Base-by-base conservation (phyloP, 2,329 filamentous ascomycete genomes). In the Reticulascus tulasneorum region DNA sequence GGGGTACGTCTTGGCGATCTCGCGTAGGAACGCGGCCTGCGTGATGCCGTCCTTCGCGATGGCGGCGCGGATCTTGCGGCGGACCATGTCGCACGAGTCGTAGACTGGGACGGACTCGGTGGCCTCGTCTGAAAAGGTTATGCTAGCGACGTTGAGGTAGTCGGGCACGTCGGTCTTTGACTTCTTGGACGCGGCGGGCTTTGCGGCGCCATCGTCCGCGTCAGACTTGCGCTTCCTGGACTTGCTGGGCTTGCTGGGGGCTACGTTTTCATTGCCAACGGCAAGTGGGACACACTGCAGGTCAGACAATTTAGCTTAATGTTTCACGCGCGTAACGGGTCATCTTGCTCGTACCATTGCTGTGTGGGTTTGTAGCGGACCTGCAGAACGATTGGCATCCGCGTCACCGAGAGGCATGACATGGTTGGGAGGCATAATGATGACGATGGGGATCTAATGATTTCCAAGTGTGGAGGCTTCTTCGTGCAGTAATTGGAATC, bases 21-120 rank as follows among this genome's bases (percentile, higher is more conserved):
- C 62, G 23, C 73, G 67, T 18, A 67, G 58, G 49, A 81, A 74
- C 9, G 57, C 60, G 1, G 75, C 69, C 48, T 75, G 67, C 0
- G 69, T 77, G 33, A 76, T 58, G 27, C 59, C 59, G 0, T 66
- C 59, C 24, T 66, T 58, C n/a, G 55, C 51, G 9, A 80, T 58
- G 40, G 73, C 57, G 1, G 65, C 64, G 18, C 62, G 62, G 47
- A 80, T 77, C 59, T 80, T 79, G 50, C 62, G 66, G 29, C 77
- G 69, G 11, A 80, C 51, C 33, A 74, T 72, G 45, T 79, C 69
- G 54, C 75, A 80, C 6, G 69, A 73, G 43, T 80, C 75, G 48
- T 60, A 79, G 21, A 81, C 57, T 1, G 58, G 54, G 7, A 79
- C 73, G 0, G 38, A 47, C 22, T 63, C 60, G 1, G 54, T 48